Evolutionary conservation across 176 grass and related monocot genomes (phyloP).

Genomic region (Triticum monococcum): DNA sequence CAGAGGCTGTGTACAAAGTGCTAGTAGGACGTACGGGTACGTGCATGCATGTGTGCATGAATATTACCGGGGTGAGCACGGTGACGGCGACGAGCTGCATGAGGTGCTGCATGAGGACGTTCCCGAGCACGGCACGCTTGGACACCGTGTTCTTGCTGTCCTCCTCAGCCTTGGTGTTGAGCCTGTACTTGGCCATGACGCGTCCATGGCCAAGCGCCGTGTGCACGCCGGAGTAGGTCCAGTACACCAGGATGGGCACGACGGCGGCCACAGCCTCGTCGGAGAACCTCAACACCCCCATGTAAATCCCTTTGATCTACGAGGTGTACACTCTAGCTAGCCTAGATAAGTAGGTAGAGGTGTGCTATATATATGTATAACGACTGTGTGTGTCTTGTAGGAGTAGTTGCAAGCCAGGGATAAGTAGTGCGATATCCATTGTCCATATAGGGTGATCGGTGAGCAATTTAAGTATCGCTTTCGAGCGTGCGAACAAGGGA

Average conservation of each 20-base stretch:
- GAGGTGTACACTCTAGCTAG: too few relatives aligned
- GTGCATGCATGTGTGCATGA: too few relatives aligned
- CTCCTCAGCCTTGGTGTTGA: constrained; percentile 41
- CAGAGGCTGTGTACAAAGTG: too few relatives aligned
- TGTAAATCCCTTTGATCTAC: not conserved
- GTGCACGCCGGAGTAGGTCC: constrained; percentile 43
- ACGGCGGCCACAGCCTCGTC: constrained; percentile 35
- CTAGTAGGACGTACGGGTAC: too few relatives aligned
- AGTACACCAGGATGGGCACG: constrained; percentile 50
- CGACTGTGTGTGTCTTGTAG: too few relatives aligned
- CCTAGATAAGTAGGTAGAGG: too few relatives aligned
- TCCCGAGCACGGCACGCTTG: constrained; percentile 30
- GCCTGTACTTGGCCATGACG: constrained; percentile 30
- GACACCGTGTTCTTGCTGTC: constrained; percentile 36
- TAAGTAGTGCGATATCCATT: too few relatives aligned
- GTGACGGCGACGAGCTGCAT: constrained; percentile 30
- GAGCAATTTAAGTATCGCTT: too few relatives aligned
- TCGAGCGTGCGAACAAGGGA: too few relatives aligned
- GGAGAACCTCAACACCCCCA: not conserved
- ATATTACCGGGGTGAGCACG: constrained; percentile 10
- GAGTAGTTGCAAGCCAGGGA: too few relatives aligned
- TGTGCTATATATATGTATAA: too few relatives aligned
- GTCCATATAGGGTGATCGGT: too few relatives aligned
- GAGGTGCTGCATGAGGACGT: constrained; percentile 47
- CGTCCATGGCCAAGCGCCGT: constrained; percentile 10